Percentiles rank a stretch among this genome's conserved stretches.
These are phyloP conservation scores for Graphilbum sp. DNA, from an alignment of 2,329 filamentous ascomycete genomes.

Conservation along the genomic window DNA sequence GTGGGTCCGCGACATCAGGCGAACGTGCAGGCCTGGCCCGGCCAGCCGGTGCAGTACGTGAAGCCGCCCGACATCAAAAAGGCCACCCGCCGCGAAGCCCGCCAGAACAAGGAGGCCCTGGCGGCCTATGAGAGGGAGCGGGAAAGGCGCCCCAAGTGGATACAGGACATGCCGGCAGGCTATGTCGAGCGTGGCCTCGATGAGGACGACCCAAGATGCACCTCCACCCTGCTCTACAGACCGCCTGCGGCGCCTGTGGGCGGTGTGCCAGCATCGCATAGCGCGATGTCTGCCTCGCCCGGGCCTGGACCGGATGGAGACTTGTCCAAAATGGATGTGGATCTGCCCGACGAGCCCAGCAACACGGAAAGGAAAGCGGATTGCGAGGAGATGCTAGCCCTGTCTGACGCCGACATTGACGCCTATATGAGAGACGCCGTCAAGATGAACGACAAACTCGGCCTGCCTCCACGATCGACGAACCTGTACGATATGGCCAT, in stretches of 20 bases:
- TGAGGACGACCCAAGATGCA: conserved; percentile 57
- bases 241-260: conserved; percentile 32
- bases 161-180: conserved; percentile 78
- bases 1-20: conserved; percentile 87
- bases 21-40: conserved; percentile 69
- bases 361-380: background rate
- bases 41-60: conserved; percentile 74
- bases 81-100: conserved; percentile 61
- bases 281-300: too few species aligned
- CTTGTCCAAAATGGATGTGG: conserved; percentile 6
- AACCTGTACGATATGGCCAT: conserved; percentile 79
- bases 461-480: conserved; percentile 60
- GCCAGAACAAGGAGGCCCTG: conserved; percentile 62
- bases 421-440: conserved; percentile 61
- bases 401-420: conserved; percentile 48
- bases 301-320: background rate
- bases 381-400: too few species aligned
- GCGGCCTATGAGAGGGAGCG: conserved; percentile 73
- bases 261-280: background rate
- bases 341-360: background rate
- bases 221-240: conserved; percentile 62
- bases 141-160: conserved; percentile 78
- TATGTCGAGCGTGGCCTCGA: conserved; percentile 69
- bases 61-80: conserved; percentile 83
- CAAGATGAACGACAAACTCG: conserved; percentile 45